Percentiles rank a stretch among this genome's conserved stretches.
Evolutionary conservation across 768 basidiomycete species (phyloP).

Genomic region (Collybiopsis confluens): DNA sequence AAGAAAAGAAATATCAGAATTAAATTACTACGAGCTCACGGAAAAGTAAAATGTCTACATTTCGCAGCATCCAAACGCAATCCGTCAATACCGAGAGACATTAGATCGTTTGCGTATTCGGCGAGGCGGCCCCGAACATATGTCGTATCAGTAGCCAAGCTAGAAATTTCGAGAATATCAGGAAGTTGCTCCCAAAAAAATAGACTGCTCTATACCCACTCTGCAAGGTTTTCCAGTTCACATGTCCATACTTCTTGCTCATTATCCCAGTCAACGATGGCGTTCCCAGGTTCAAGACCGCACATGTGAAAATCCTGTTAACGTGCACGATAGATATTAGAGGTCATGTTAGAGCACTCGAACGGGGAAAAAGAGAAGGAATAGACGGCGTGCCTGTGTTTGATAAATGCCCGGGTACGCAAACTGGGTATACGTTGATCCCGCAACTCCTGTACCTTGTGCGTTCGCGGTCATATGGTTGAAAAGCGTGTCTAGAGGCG

Average conservation of each 20-base stretch:
- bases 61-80: slow-evolving; percentile 64
- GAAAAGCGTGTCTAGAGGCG: slow-evolving; percentile 44
- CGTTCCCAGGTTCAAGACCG: slow-evolving; percentile 46
- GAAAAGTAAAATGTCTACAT: too few relatives aligned
- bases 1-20: not conserved
- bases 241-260: slow-evolving; percentile 55
- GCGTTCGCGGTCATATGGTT: slow-evolving; percentile 61
- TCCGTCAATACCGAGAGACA: slow-evolving; percentile 60
- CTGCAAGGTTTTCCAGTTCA: slow-evolving; percentile 30
- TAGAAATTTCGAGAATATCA: slow-evolving; percentile 16
- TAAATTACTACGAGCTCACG: slow-evolving; percentile 6
- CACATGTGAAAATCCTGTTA: slow-evolving; percentile 60
- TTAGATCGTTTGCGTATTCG: slow-evolving; percentile 52
- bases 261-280: slow-evolving; percentile 53
- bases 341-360: not conserved
- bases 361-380: slow-evolving; percentile 17
- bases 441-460: slow-evolving; percentile 46
- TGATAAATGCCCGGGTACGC: slow-evolving; percentile 47
- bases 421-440: slow-evolving; percentile 51
- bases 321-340: not conserved
- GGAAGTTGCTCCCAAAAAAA: not conserved
- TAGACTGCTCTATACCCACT: not conserved
- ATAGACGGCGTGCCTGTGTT: slow-evolving; percentile 30
- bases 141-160: slow-evolving; percentile 59
- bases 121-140: slow-evolving; percentile 55